Evolutionary conservation across 2,329 filamentous ascomycete species (phyloP), one percentile per base, ranked within the genome.

Genomic region (Aspergillus nomiae): DNA sequence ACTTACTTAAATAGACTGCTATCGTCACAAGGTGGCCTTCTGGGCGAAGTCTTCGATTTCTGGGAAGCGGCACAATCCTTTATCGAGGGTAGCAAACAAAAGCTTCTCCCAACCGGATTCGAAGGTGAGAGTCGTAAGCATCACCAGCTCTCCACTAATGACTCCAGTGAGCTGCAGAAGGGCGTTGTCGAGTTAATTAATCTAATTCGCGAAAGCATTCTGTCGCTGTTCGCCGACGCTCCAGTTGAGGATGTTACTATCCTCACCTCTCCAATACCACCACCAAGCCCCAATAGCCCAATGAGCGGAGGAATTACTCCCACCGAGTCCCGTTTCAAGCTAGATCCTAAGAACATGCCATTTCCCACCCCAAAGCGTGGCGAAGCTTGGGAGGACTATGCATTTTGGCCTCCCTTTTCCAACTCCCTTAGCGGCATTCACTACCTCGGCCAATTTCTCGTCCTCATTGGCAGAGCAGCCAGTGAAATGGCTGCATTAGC

Each of bases 31-130:
- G 88, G 89, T 65, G 95, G 95, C 4, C 84, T 98, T 19, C 82
- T 99, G 7, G 93, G 92, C 0, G 95, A 99, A 76, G 86, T 98
- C 1, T 80, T 96, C 21, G 93, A 96, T 67, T 98, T 97, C 76
- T 97, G 94, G 92, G 92, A 96, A 68, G 95, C 90, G 16, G 89
- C 94, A 0, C 90, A 96, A 71, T 91, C 91, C 0, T 99, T 99
- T 75, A 90, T 98, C 63, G 89, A 92, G 53, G 94, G 94, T 21
- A 92, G 87, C 67, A 90, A 91, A 30, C 94, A 98, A 75, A 88
- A 87, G 66, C 87, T 86, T 16, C 82, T 99, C 60, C 94, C 95
- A 0, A 83, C 86, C 46, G 94, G 92, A 10, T 91, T 92, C 71
- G 91, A 94, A 64, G 91, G 90, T 26, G 90, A 93, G 72, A 96